These are phyloP conservation scores for Alternaria conjuncta DNA, from an alignment of 2,329 filamentous ascomycete species.

Conservation along the genomic window DNA sequence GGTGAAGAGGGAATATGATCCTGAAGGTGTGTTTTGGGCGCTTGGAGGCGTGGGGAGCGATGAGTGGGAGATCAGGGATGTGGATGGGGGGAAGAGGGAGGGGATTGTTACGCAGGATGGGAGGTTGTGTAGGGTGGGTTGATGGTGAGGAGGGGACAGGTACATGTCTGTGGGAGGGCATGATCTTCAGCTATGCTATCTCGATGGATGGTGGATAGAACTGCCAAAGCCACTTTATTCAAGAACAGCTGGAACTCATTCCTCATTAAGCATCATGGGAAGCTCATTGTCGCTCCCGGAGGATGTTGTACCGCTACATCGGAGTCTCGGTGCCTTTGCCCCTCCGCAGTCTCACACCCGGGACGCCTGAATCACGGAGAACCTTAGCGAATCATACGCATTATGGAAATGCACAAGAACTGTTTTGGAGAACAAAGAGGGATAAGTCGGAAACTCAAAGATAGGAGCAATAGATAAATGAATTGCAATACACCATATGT, in stretches of 20 bases:
- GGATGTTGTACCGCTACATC: neutral
- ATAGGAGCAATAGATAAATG: neutral
- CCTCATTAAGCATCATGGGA: neutral
- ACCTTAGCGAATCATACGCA: neutral
- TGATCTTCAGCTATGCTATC: neutral
- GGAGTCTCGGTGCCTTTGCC: neutral
- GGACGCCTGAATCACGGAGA: neutral
- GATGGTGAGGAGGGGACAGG: neutral
- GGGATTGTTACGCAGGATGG: constrained; percentile 35
- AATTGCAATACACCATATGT: rapidly evolving
- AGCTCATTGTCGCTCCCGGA: neutral
- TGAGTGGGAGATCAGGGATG: constrained; percentile 31
- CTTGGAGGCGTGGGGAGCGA: constrained; percentile 32
- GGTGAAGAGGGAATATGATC: constrained; percentile 34
- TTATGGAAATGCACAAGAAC: neutral
- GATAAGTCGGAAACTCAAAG: neutral
- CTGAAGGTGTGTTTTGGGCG: constrained; percentile 34
- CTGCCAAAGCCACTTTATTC: neutral
- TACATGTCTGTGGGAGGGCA: neutral
- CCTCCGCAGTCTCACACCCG: neutral
- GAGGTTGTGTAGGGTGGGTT: constrained; percentile 25
- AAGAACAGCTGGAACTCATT: rapidly evolving
- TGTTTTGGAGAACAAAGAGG: neutral
- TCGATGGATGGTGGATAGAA: neutral
- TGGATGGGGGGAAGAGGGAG: constrained; percentile 18